These are phyloP conservation scores for Heliamphora ciliata DNA, from an alignment of 179 eudicot species.

Conservation along the genomic window DNA sequence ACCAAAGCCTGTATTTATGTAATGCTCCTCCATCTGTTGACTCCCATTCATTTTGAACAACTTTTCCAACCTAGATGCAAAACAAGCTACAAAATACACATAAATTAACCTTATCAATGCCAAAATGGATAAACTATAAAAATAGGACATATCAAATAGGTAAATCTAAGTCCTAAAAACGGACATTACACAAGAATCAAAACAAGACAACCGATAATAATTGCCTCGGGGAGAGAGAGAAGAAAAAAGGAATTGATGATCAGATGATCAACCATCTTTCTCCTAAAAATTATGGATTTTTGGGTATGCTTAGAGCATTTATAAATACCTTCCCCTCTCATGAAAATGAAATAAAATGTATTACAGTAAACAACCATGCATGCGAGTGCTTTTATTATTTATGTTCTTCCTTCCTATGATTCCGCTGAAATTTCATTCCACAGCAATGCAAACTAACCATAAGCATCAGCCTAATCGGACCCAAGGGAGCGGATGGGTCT, in stretches of 20 bases:
- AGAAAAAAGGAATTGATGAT: not conserved
- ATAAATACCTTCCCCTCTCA: not conserved
- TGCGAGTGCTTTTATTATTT: not conserved
- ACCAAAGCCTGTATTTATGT: conserved; percentile 32
- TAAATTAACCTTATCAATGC: not conserved
- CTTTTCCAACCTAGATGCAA: not conserved
- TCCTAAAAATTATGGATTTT: not conserved
- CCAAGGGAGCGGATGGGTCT: too few species aligned
- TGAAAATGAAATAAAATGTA: not conserved
- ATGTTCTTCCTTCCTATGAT: not conserved
- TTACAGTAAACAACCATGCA: not conserved
- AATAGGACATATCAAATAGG: not conserved
- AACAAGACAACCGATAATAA: too few species aligned
- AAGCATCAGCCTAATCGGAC: not conserved
- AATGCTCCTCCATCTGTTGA: conserved; percentile 42
- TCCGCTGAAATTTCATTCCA: not conserved
- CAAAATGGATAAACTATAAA: not conserved
- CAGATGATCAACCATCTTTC: not conserved
- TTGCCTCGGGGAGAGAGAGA: too few species aligned
- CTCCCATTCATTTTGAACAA: conserved; percentile 30
- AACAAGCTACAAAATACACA: conserved; percentile 19
- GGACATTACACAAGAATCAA: not conserved
- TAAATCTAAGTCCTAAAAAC: not conserved
- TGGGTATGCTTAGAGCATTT: not conserved
- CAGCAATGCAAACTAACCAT: not conserved